Evolutionary conservation across 192 early-diverging fungal genomes (phyloP), one percentile per base, ranked within the genome.

Genomic region (Coemansia sp.): DNA sequence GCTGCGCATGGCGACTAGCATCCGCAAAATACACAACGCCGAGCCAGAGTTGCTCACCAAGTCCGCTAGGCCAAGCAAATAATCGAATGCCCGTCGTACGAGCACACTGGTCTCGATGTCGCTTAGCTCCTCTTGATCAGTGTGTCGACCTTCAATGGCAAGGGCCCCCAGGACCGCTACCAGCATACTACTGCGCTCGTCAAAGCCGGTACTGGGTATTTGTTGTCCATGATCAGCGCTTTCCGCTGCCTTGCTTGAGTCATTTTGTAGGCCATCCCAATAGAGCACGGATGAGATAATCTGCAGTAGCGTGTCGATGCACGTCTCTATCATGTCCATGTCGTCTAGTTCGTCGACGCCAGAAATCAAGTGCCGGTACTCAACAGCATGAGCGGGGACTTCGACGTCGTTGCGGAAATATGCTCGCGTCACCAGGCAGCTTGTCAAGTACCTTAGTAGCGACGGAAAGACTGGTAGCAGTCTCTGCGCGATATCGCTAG

Each of bases 181-280:
- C 51, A 78, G 19, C 19, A 66, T 55, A 25, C 48, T 55, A 39
- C 19, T 7, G 60, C 44, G 41, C 55, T 27, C 48, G 14, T 19
- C 31, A 37, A 32, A 7, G 1, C 19, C 51, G 3, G 21, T 27
- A 6, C 38, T 15, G 58, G 39, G 2, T 36, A 53, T 14, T 32
- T 29, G 27, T 8, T 32, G 55, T n/a, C 11, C 55, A n/a, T 31
- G 4, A 15, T 19, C 53, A 11, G 37, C 25, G 19, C 34, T n/a
- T 5, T 17, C 34, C 1, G 21, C 7, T 2, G 36, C 34, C 59
- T 50, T 32, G 29, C 29, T 31, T 7, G 42, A 55, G 21, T 45
- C 36, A 12, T 46, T 44, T 19, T 84, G 76, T 55, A 84, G 59
- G 5, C 81, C 81, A 59, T 84, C 81, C 81, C 81, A 84, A 38